Base-by-base conservation (phyloP, 305 asterid species). In the Fraxinus ornus region DNA sequence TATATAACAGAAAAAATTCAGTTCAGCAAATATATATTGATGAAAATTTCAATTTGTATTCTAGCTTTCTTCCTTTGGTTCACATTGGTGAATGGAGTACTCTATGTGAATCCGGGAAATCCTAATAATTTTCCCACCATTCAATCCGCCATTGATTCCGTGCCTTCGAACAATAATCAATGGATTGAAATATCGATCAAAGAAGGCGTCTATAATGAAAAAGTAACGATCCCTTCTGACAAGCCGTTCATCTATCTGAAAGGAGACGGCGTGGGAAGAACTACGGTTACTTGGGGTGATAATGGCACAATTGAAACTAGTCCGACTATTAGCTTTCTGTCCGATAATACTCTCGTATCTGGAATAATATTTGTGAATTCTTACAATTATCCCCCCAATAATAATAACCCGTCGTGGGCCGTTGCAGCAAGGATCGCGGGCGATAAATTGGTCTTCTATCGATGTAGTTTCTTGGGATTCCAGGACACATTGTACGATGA, bases 401-500 rank as follows among this genome's bases (percentile, higher is more conserved):
- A 8, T 10, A 85, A 66, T 36, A 64, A 22, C 35, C 77, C 87
- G 77, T 83, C 0, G 30, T 88, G 80, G 28, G 97, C 97, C 10
- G 72, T 88, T 79, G 97, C 98, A 0, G 93, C 90, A 0, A 84
- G 57, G 90, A 87, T 93, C 4, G 37, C 86, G 10, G 97, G 98
- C 6, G 97, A 94, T 84, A 89, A 85, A 81, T 84, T 89, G 3
- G 90, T 92, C 0, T 94, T 93, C 64, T 87, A 90, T 44, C 17
- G 76, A 37, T 90, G 93, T 62, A 89, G 84, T 15, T 94, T 93
- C 78, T 36, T 84, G 78, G 97, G 96, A 32, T 75, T 87, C 24
- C 98, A 94, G 74, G 97, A 94, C 80, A 90, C 98, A 0, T 85
- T 94, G 66, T 89, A 87, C 89, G 98, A 94, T 76, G 91, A 71